Evolutionary conservation across 1,139 yeast genomes (phyloP), one percentile per base, ranked within the genome.

Genomic region (Casaregolazyma suthepensis): DNA sequence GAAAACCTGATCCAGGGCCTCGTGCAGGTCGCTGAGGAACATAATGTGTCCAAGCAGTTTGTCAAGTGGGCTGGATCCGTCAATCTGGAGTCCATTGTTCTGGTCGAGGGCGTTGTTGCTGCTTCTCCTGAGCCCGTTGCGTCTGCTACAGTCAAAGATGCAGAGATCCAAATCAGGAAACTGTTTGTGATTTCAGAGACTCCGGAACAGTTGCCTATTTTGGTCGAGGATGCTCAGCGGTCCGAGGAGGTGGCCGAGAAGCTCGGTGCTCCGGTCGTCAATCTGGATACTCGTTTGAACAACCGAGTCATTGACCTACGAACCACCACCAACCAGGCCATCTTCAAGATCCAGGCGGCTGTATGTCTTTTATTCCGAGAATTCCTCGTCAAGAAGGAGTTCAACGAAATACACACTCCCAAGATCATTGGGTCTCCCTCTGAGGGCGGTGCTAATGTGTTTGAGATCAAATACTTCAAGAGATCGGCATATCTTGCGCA

Each of bases 371-470:
- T 94, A 66, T 93, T 93, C 80, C 83, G 96, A 71, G 99, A 93
- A 75, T 93, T 85, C 69, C 79, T 93, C 66, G 68, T 74, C 57
- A 73, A 74, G 52, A 81, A 76, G 65, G 82, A 82, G 19, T 93
- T 93, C 73, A 81, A 84, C 46, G 99, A 93, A 76, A 83, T 90
- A 62, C 99, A 93, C 73, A 86, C 98, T 12, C 99, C 99, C 58
- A 93, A 93, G 75, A 77, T 93, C 64, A 80, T 93, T 68, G 96
- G 94, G 63, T 90, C 98, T 51, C 88, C 99, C 42, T 86, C 96
- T 57, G 99, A 93, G 77, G 97, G 98, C 70, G 99, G 99, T 61
- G 82, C 97, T 57, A 91, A 90, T 70, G 98, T 94, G 48, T 93
- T 93, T 75, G 95, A 88, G 73, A 85, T 93, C 58, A 78, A 86